Evolutionary conservation across 176 grass and related monocot genomes (phyloP).

Genomic region (Zea mays): Zm-B73-REFERENCE-NAM-5.0 NC_050103.1:178349501-178350000

Average conservation of each 20-base stretch:
- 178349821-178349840: conserved; percentile 60
- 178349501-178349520: conserved; percentile 49
- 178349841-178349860: conserved; percentile 26
- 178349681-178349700: conserved; percentile 63
- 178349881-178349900: conserved; percentile 57
- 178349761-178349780: conserved; percentile 49
- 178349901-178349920: conserved; percentile 19
- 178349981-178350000: conserved; percentile 62
- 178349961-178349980: conserved; percentile 41
- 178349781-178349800: conserved; percentile 53
- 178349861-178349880: conserved; percentile 44
- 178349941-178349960: conserved; percentile 47
- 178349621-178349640: conserved; percentile 52
- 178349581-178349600: conserved; percentile 41
- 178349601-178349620: conserved; percentile 52
- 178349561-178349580: conserved; percentile 52
- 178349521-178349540: conserved; percentile 51
- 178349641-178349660: conserved; percentile 49
- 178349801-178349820: conserved; percentile 49
- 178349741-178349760: conserved; percentile 44
- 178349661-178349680: conserved; percentile 53
- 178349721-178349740: conserved; percentile 36
- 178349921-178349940: conserved; percentile 55
- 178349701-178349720: conserved; percentile 52
- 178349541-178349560: conserved; percentile 44